These are phyloP conservation scores for Funneliformis caledonium DNA, from an alignment of 371 early-diverging fungal genomes.

Conservation along the genomic window DNA sequence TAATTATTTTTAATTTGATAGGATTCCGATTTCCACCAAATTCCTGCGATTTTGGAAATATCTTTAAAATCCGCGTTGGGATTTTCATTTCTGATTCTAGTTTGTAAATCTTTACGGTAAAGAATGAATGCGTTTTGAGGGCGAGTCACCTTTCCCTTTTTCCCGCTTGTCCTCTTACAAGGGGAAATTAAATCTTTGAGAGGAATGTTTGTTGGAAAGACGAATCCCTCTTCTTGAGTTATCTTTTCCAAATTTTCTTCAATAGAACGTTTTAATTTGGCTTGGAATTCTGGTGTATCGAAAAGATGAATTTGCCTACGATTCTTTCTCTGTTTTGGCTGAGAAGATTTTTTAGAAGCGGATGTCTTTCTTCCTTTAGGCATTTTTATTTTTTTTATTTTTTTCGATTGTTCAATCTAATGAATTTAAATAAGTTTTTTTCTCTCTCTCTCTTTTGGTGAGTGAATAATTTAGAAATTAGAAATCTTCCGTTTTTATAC, in stretches of 20 bases:
- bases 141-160: constrained; percentile 4
- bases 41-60: constrained; percentile 23
- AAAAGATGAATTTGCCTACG: not conserved
- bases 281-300: constrained; percentile 10
- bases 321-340: not conserved
- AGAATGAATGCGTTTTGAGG: constrained; percentile 39
- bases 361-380: not conserved
- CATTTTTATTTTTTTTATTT: too few species aligned
- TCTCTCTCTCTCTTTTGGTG: too few species aligned
- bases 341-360: not conserved
- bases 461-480: too few species aligned
- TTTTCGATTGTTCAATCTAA: too few species aligned
- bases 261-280: not conserved
- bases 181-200: constrained; percentile 1
- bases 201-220: not conserved
- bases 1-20: constrained; percentile 7
- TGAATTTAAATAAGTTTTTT: too few species aligned
- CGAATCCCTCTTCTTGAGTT: not conserved
- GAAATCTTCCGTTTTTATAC: too few species aligned
- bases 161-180: constrained; percentile 21
- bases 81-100: not conserved
- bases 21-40: constrained; percentile 5
- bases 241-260: not conserved
- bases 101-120: constrained; percentile 28
- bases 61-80: constrained; percentile 3